phyloP scores from a whole-genome alignment of 768 basidiomycete genomes.

The Termitomyces heimii region DNA sequence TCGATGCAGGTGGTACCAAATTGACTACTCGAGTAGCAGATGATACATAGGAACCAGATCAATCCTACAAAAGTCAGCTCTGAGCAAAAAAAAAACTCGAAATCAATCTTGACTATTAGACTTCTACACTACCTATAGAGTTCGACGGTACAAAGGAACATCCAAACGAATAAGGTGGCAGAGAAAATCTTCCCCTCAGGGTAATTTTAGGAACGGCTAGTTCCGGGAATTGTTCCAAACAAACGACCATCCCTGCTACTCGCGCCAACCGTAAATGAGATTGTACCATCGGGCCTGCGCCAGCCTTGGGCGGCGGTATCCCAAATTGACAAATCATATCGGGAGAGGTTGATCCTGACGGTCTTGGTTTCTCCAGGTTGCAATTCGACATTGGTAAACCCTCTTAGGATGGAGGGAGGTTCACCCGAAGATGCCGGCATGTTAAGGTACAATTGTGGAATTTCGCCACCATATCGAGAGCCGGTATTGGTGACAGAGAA shows the following conservation, averaged over 20 bases:
- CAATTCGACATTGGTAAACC: conserved; percentile 58
- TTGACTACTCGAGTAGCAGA: no score
- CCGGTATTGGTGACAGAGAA: conserved; percentile 70
- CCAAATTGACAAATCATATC: conserved; percentile 74
- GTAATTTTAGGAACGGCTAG: neutral
- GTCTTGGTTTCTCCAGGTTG: conserved; percentile 36
- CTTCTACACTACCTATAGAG: neutral
- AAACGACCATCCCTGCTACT: conserved; percentile 62
- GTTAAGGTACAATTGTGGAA: conserved; percentile 72
- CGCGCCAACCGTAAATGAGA: conserved; percentile 58
- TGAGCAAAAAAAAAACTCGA: neutral
- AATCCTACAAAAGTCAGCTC: neutral
- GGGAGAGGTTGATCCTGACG: conserved; percentile 54
- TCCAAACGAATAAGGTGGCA: neutral
- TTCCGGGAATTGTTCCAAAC: conserved; percentile 31
- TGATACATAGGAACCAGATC: neutral
- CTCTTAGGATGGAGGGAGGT: conserved; percentile 66
- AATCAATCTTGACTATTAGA: neutral
- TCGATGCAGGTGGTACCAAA: no score
- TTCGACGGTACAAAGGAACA: neutral
- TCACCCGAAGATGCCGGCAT: conserved; percentile 58
- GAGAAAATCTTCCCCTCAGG: no score
- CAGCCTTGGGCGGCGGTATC: conserved; percentile 70
- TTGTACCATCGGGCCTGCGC: conserved; percentile 59
- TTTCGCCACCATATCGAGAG: conserved; percentile 57